Conservation (phyloP, 2,329 filamentous ascomycete species). For the Penicillium sp. region DNA sequence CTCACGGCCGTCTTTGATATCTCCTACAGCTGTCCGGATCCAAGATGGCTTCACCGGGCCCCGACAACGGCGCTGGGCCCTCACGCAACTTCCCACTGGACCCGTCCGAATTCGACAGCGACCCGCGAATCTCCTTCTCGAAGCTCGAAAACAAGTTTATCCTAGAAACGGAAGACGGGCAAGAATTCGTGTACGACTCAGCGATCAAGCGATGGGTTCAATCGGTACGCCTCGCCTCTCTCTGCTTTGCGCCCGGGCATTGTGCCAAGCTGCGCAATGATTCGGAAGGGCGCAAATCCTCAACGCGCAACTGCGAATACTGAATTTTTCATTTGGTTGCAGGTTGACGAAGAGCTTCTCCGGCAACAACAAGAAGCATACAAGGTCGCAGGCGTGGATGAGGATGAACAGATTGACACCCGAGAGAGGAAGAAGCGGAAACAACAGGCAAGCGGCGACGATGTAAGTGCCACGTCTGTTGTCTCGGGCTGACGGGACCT, state of each 20-base stretch:
- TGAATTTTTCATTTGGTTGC: conserved; percentile 19
- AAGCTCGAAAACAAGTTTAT: conserved; percentile 77
- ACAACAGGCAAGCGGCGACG: conserved; percentile 43
- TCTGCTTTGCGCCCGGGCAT: not conserved
- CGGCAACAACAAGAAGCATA: conserved; percentile 63
- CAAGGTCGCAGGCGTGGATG: conserved; percentile 58
- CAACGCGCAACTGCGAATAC: not conserved
- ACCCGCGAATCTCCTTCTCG: conserved; percentile 85
- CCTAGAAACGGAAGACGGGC: conserved; percentile 77
- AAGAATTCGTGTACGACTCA: conserved; percentile 79
- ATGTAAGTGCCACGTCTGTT: conserved; percentile 48
- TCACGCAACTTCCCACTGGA: conserved; percentile 51
- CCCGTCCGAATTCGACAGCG: conserved; percentile 66
- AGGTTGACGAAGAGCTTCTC: conserved; percentile 60
- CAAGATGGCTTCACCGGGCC: conserved; percentile 25
- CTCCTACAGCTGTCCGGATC: not conserved
- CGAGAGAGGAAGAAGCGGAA: conserved; percentile 54
- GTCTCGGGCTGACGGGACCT: not conserved
- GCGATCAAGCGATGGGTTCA: conserved; percentile 72
- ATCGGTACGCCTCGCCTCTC: conserved; percentile 45
- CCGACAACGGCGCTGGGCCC: conserved; percentile 18
- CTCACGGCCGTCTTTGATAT: not conserved
- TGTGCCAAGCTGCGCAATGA: not conserved
- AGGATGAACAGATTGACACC: conserved; percentile 48
- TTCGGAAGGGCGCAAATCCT: not conserved